Percentiles rank a stretch among this genome's conserved stretches.
These are phyloP conservation scores for Bipolaris cookei DNA, from an alignment of 2,329 filamentous ascomycete species.

Conservation along the genomic window DNA sequence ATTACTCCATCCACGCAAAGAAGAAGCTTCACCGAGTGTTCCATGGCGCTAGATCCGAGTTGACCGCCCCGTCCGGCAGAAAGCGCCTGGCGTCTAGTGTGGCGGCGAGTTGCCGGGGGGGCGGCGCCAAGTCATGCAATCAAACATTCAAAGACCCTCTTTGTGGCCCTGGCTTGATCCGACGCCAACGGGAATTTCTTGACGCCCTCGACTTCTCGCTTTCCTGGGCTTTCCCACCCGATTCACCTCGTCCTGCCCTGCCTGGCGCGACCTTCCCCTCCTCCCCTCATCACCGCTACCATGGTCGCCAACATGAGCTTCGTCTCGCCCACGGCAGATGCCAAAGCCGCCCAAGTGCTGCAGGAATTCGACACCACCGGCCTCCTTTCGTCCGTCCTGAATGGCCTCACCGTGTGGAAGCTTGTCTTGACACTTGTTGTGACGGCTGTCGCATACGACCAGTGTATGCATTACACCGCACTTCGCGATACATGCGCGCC, in stretches of 20 bases:
- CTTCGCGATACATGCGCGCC: not conserved
- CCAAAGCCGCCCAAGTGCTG: slow-evolving; percentile 42
- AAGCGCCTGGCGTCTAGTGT: not conserved
- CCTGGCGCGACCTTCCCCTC: slow-evolving; percentile 12
- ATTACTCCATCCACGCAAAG: not conserved
- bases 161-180: slow-evolving; percentile 11
- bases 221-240: slow-evolving; percentile 6
- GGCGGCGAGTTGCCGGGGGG: not conserved
- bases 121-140: slow-evolving; percentile 23
- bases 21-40: too few species aligned
- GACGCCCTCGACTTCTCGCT: slow-evolving; percentile 9
- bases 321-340: slow-evolving; percentile 50
- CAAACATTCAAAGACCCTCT: slow-evolving; percentile 23
- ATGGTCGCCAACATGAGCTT: slow-evolving; percentile 50
- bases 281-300: slow-evolving; percentile 1
- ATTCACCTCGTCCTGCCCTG: slow-evolving; percentile 1
- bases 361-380: slow-evolving; percentile 40
- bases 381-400: slow-evolving; percentile 41
- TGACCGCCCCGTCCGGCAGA: too few species aligned
- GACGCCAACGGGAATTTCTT: slow-evolving; percentile 12
- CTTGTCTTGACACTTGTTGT: slow-evolving; percentile 67
- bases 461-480: slow-evolving; percentile 66
- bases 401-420: slow-evolving; percentile 40
- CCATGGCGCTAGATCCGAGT: slow-evolving; percentile 4
- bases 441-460: slow-evolving; percentile 83